Base-by-base conservation (phyloP, 2,329 filamentous ascomycete species). In the Pseudogymnoascus sp. region DNA sequence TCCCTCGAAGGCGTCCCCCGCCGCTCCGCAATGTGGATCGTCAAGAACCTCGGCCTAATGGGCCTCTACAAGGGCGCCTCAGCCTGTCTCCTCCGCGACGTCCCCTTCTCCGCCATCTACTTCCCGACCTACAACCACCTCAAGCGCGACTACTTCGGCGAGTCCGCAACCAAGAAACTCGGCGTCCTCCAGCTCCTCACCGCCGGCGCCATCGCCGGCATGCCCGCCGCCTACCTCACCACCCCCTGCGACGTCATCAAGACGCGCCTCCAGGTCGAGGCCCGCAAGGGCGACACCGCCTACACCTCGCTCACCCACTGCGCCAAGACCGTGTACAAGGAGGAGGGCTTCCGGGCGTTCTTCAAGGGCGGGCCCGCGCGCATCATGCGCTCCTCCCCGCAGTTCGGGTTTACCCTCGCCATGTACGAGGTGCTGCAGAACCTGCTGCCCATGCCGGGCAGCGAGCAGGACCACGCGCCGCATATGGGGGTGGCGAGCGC, bases 171-270 rank as follows among this genome's bases (percentile, higher is more conserved):
- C 64, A 91, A 97, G 80, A 95, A 91, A 78, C 87, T 99, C 23
- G 91, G 93, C 61, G 84, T 99, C 60, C 66, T 96, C 40, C 93
- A 97, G 78, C 88, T 99, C 64, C 83, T 99, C 67, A 95, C 91
- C 19, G 92, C 95, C 7, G 95, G 95, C 79, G 95, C 95, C 65
- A 97, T 99, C 68, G 90, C 90, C 33, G 90, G 90, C 78, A 95
- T 95, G 89, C 90, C 90, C 5, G 90, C 90, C 4, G 90, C 90
- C 7, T 99, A 99, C 79, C 83, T 99, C 67, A 99, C 95, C 23
- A 99, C 95, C 1, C 95, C 95, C 0, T 97, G 90, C 80, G 95
- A 99, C 74, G 95, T 99, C 66, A 97, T 99, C 87, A 99, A 99
- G 83, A 99, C 95, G 2, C 89, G 95, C 75, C 83, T 99, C 65